phyloP scores from a whole-genome alignment of 2,329 filamentous ascomycete genomes.

The Diaporthe australafricana region DNA sequence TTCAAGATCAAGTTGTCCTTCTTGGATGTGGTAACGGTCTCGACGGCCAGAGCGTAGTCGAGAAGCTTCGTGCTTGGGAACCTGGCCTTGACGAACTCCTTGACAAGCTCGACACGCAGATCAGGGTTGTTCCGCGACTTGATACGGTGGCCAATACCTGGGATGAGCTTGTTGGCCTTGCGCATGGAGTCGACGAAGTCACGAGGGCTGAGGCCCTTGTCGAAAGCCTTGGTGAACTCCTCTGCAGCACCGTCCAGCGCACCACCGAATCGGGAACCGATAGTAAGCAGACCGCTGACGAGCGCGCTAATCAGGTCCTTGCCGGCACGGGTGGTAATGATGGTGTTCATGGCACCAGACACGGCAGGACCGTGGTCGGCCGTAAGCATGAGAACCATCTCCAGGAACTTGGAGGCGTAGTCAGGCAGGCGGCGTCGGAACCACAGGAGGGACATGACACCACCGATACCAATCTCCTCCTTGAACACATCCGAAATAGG shows the following conservation, averaged over 20 bases:
- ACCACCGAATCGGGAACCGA: constrained; percentile 98
- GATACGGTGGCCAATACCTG: constrained; percentile 98
- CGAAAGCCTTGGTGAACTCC: constrained; percentile 97
- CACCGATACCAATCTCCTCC: constrained; percentile 98
- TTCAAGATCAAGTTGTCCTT: constrained; percentile 99
- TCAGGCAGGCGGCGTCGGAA: constrained; percentile 97
- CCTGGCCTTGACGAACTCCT: constrained; percentile 97
- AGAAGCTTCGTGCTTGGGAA: constrained; percentile 99
- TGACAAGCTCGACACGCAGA: constrained; percentile 98
- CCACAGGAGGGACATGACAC: constrained; percentile 99
- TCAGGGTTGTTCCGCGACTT: constrained; percentile 99
- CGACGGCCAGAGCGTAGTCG: constrained; percentile 97
- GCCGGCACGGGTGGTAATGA: constrained; percentile 98
- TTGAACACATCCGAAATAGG: constrained; percentile 99
- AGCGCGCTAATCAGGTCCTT: constrained; percentile 98
- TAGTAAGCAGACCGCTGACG: constrained; percentile 96
- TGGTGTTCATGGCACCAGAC: constrained; percentile 99
- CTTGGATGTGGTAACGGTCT: constrained; percentile 98
- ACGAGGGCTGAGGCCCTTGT: constrained; percentile 97
- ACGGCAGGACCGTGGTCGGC: constrained; percentile 99
- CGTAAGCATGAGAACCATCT: constrained; percentile 99
- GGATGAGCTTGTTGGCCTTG: constrained; percentile 99
- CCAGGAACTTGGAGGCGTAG: constrained; percentile 98
- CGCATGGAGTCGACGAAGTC: constrained; percentile 99
- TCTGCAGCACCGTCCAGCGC: constrained; percentile 97